Percentiles rank a stretch among this genome's conserved stretches.
Evolutionary conservation across 2,329 filamentous ascomycete species (phyloP).

Genomic region (Xylaria sp.): DNA sequence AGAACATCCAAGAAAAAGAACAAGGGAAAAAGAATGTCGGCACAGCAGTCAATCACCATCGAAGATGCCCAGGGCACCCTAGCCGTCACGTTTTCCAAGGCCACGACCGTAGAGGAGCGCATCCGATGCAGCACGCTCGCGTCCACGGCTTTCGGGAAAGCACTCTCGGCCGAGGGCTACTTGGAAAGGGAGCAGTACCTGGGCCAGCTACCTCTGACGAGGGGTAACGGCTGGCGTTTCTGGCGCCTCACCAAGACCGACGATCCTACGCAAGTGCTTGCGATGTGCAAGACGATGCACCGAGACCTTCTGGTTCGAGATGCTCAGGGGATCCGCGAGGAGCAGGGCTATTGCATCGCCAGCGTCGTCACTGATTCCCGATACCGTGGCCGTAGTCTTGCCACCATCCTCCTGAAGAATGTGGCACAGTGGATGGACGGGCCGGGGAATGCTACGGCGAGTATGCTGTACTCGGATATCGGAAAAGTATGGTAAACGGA

Average conservation of each 20-base stretch:
- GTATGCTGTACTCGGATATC: slow-evolving; percentile 26
- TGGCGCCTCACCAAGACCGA: slow-evolving; percentile 15
- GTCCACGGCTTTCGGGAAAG: slow-evolving; percentile 17
- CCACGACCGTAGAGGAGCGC: slow-evolving; percentile 6
- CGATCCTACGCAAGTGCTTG: slow-evolving; percentile 14
- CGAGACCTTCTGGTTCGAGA: slow-evolving; percentile 22
- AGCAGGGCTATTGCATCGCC: slow-evolving; percentile 23
- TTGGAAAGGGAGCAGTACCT: slow-evolving; percentile 18
- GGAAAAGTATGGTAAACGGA: slow-evolving; percentile 12
- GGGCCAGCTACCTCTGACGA: slow-evolving; percentile 7
- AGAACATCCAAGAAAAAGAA: not conserved
- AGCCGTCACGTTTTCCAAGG: slow-evolving; percentile 16
- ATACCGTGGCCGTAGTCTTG: slow-evolving; percentile 22
- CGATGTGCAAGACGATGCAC: slow-evolving; percentile 26
- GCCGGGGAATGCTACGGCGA: slow-evolving; percentile 18
- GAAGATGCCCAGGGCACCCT: slow-evolving; percentile 3
- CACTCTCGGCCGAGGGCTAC: slow-evolving; percentile 15
- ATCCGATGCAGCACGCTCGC: slow-evolving; percentile 16
- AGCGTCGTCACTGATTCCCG: slow-evolving; percentile 20
- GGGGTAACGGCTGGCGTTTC: slow-evolving; percentile 16
- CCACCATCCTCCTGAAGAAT: slow-evolving; percentile 14
- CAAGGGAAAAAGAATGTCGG: too few species aligned
- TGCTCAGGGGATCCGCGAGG: not conserved
- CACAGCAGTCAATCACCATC: slow-evolving; percentile 6
- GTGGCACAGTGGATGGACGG: slow-evolving; percentile 27